phyloP scores from a whole-genome alignment of 2,329 filamentous ascomycete species.

The Gremmenia infestans region DNA sequence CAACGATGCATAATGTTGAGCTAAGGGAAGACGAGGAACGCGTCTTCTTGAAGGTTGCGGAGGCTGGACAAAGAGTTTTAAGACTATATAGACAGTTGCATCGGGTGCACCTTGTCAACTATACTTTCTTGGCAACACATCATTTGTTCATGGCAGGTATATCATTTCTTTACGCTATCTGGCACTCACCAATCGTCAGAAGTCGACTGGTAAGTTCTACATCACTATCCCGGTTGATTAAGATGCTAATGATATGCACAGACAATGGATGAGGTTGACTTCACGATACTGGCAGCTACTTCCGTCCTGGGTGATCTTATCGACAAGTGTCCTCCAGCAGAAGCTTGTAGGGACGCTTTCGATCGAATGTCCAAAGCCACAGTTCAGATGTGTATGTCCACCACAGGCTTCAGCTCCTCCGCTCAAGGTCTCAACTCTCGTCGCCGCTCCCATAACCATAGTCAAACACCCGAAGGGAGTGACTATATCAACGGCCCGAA shows the following conservation, averaged over 20 bases:
- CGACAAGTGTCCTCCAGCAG: slow-evolving; percentile 90
- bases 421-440: slow-evolving; percentile 23
- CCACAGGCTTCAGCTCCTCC: slow-evolving; percentile 40
- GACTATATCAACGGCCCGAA: slow-evolving; percentile 19
- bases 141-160: slow-evolving; percentile 97
- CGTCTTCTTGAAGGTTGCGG: slow-evolving; percentile 90
- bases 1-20: slow-evolving; percentile 58
- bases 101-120: slow-evolving; percentile 83
- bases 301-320: slow-evolving; percentile 89
- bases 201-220: slow-evolving; percentile 67
- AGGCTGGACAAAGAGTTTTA: slow-evolving; percentile 88
- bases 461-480: not conserved
- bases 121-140: slow-evolving; percentile 92
- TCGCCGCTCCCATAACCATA: slow-evolving; percentile 9
- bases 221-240: not conserved
- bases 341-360: slow-evolving; percentile 91
- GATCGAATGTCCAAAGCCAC: slow-evolving; percentile 93
- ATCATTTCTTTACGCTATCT: slow-evolving; percentile 93
- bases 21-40: slow-evolving; percentile 78
- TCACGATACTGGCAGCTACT: slow-evolving; percentile 87
- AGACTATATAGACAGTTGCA: slow-evolving; percentile 88
- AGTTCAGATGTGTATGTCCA: slow-evolving; percentile 88
- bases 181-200: slow-evolving; percentile 87
- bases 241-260: slow-evolving; percentile 32
- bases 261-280: slow-evolving; percentile 95